Evolutionary conservation across 148 eudicot genomes (phyloP).

Genomic region (Fagopyrum tataricum): DNA sequence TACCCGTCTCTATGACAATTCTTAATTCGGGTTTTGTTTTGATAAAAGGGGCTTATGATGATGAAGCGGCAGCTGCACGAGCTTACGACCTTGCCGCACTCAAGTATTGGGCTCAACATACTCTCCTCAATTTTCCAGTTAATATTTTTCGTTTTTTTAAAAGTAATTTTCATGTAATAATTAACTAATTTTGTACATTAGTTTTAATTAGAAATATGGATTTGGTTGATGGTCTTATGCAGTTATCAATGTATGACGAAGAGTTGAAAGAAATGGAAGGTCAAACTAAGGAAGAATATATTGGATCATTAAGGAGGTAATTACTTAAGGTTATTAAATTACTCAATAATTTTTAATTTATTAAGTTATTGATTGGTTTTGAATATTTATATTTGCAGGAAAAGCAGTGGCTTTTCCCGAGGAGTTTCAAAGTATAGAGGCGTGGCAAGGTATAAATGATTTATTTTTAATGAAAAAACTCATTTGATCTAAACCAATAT

Average conservation of each 20-base stretch:
- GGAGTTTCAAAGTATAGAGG: constrained; percentile 92
- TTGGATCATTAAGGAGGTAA: constrained; percentile 66
- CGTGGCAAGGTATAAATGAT: constrained; percentile 91
- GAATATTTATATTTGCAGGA: constrained; percentile 29
- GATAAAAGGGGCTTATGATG: constrained; percentile 68
- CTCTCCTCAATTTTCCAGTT: constrained; percentile 73
- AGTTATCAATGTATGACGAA: constrained; percentile 50
- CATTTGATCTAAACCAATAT: no score
- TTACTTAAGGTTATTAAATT: neutral
- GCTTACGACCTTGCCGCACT: constrained; percentile 85
- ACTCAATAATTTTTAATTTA: neutral
- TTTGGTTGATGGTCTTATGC: neutral
- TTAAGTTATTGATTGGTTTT: neutral
- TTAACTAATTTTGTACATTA: neutral
- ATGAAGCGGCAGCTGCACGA: constrained; percentile 76
- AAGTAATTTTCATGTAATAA: no score
- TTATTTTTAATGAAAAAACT: no score
- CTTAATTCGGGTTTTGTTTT: neutral
- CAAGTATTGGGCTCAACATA: constrained; percentile 73
- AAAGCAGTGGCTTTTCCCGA: constrained; percentile 78
- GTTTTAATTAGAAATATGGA: neutral
- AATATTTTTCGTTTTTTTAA: constrained; percentile 7
- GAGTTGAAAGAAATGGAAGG: constrained; percentile 62
- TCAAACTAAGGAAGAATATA: constrained; percentile 68
- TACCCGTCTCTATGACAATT: no score